Evolutionary conservation across 768 basidiomycete genomes (phyloP).

Genomic region (Leucosporidium creatinivorum): DNA sequence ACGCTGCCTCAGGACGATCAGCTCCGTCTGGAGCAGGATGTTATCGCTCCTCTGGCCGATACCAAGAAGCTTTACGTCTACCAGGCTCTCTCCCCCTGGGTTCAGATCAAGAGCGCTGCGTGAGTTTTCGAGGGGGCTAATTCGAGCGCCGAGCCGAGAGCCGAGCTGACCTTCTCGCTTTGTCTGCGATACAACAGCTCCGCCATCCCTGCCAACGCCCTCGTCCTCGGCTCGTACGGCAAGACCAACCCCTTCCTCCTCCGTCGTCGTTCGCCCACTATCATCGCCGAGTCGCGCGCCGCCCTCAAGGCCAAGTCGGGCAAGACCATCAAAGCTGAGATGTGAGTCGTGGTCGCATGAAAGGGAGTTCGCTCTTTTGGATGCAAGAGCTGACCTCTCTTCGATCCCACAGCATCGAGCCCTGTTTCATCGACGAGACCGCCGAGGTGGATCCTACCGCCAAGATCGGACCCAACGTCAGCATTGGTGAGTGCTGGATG

Average conservation of each 20-base stretch:
- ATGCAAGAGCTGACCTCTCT: too few species aligned
- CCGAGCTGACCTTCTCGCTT: background rate
- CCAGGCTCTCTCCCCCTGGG: conserved; percentile 44
- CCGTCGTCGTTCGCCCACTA: conserved; percentile 37
- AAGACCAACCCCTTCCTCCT: conserved; percentile 43
- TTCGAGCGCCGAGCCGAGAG: too few species aligned
- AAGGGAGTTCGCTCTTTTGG: too few species aligned
- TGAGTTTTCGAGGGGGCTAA: conserved; percentile 27
- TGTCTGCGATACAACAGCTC: conserved; percentile 37
- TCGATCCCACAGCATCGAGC: conserved; percentile 41
- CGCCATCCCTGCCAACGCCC: conserved; percentile 46
- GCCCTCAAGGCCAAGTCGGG: conserved; percentile 13
- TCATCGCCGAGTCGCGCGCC: conserved; percentile 35
- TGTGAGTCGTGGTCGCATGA: too few species aligned
- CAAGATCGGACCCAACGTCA: conserved; percentile 47
- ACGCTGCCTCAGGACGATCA: conserved; percentile 42
- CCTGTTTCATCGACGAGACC: conserved; percentile 45
- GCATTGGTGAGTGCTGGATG: conserved; percentile 39
- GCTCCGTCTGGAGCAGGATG: conserved; percentile 47
- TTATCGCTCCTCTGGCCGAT: conserved; percentile 45
- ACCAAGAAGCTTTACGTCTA: conserved; percentile 45
- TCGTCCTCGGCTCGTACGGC: conserved; percentile 44
- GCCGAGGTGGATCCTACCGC: conserved; percentile 44
- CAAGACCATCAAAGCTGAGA: conserved; percentile 2
- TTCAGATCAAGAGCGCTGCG: conserved; percentile 48